Base-by-base conservation (phyloP, 345 rosid species). In the Punica granatum region DNA sequence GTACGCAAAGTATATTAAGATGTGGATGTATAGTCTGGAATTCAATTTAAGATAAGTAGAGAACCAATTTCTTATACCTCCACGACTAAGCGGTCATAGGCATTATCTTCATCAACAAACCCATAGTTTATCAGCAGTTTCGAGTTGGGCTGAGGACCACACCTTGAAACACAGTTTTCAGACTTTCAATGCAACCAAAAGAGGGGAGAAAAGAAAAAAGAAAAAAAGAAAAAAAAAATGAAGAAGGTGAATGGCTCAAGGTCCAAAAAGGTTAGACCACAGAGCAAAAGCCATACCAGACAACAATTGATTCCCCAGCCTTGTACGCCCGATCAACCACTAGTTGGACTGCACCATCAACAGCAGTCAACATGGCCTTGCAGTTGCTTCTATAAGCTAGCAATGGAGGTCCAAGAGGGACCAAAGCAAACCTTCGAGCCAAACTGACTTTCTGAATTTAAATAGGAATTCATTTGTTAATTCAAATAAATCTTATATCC, bases 331-430 rank as follows among this genome's bases (percentile, higher is more conserved):
- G 88, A 78, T 93, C 98, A 48, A 90, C 91, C 75, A 90, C 86
- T 60, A 90, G 83, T 74, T 93, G 81, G 67, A 93, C 97, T 74
- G 90, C 90, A 80, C 79, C 97, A 72, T 79, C 91, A 78, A 81
- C 84, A 60, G 92, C 97, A 28, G 84, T 84, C 74, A 90, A 78
- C 96, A 93, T 93, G 72, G 98, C 92, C 82, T 86, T 90, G 81
- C 92, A 93, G 72, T 86, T 90, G 86, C 96, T 90, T 70, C 88
- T 75, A 79, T 93, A 93, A 30, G 97, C 87, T 69, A 93, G 83
- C 81, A 93, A 76, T 67, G 98, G 98, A 63, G 98, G 98, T 54
- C 98, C 98, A 82, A 93, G 94, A 71, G 98, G 98, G 69, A 89
- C 98, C 81, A 93, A 78, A 54, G 98, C 98, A 83, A 93, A 93